Conservation (phyloP, 768 basidiomycete genomes). For the Sporobolomyces pararoseus region DNA sequence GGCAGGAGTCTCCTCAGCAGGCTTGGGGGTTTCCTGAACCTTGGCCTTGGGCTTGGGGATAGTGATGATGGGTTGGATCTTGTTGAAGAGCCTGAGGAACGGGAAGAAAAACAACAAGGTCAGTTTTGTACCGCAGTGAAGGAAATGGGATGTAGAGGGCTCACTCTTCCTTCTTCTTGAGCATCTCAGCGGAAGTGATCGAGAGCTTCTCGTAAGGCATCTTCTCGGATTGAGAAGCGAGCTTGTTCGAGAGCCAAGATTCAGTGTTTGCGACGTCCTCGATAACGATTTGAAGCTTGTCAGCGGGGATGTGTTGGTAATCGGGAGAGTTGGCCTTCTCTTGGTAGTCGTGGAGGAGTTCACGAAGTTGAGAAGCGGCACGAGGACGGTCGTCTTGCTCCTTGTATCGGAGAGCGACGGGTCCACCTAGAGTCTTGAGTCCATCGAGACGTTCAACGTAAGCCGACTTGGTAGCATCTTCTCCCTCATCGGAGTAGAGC, state of each 20-base stretch:
- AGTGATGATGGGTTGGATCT: conserved; percentile 82
- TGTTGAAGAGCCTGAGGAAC: conserved; percentile 63
- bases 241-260: conserved; percentile 95
- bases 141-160: neutral
- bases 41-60: conserved; percentile 86
- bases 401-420: conserved; percentile 73
- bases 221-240: conserved; percentile 76
- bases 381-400: conserved; percentile 76
- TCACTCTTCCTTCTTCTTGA: conserved; percentile 82
- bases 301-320: conserved; percentile 79
- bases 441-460: conserved; percentile 78
- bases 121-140: neutral
- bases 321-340: conserved; percentile 74
- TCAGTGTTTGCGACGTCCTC: conserved; percentile 85
- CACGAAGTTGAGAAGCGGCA: conserved; percentile 71
- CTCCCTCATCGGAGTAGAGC: conserved; percentile 88
- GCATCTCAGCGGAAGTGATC: conserved; percentile 72
- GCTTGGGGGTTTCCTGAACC: conserved; percentile 50
- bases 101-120: too few relatives aligned
- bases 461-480: conserved; percentile 92
- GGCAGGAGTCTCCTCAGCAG: conserved; percentile 39
- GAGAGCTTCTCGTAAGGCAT: conserved; percentile 84
- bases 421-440: conserved; percentile 81
- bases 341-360: conserved; percentile 82
- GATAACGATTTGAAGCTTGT: conserved; percentile 76